phyloP scores from a whole-genome alignment of 139 green algal genomes.

The Spirogloea muscicola region DNA sequence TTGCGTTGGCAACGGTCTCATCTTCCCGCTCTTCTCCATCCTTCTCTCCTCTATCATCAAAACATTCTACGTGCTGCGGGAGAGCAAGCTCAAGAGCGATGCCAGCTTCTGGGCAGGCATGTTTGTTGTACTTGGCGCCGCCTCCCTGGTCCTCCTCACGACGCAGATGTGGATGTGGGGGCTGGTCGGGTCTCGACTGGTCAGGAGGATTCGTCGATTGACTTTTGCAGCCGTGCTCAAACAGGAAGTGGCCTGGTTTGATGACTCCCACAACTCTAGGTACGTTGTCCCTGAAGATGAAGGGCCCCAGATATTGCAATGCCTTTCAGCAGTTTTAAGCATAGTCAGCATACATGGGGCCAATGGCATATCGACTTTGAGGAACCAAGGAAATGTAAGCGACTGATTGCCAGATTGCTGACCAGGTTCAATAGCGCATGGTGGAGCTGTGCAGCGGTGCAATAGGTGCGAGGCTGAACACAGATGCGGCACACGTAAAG shows the following conservation, averaged over 20 bases:
- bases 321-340: not conserved
- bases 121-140: conserved; percentile 36
- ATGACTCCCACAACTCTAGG: conserved; percentile 37
- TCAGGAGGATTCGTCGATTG: conserved; percentile 34
- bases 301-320: not conserved
- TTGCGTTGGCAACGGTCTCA: conserved; percentile 20
- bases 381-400: not conserved
- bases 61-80: conserved; percentile 38
- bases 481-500: conserved; percentile 39
- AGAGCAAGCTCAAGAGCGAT: conserved; percentile 2
- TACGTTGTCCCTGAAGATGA: not conserved
- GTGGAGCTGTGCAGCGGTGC: conserved; percentile 17
- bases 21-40: conserved; percentile 48
- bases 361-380: not conserved
- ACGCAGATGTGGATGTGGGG: conserved; percentile 36
- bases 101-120: conserved; percentile 35
- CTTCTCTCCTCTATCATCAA: conserved; percentile 48
- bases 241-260: conserved; percentile 53
- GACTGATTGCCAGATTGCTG: not conserved
- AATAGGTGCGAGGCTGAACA: conserved; percentile 31
- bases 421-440: not conserved
- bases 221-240: conserved; percentile 45
- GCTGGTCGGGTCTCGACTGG: conserved; percentile 38
- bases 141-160: conserved; percentile 6
- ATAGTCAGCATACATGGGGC: not conserved